Percentiles rank a stretch among this genome's conserved stretches.
phyloP scores from a whole-genome alignment of 73 alveolate species.

The Tetrahymena malaccensis region DNA sequence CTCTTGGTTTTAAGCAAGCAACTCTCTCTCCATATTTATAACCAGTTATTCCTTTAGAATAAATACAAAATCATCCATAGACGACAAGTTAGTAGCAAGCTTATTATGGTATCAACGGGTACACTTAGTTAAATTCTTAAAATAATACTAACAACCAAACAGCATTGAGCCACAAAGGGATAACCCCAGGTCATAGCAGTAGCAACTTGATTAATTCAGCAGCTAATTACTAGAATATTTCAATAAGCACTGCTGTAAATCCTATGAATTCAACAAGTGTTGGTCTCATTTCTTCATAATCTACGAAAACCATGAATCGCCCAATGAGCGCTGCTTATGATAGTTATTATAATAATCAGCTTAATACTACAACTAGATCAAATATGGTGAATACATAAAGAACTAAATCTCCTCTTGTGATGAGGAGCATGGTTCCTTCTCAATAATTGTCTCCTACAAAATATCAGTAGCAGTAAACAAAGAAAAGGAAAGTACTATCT shows the following conservation, averaged over 20 bases:
- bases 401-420: background rate
- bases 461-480: background rate
- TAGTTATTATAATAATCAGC: background rate
- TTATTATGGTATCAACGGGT: background rate
- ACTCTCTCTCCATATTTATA: background rate
- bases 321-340: background rate
- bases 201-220: background rate
- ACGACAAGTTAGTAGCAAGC: background rate
- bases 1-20: background rate
- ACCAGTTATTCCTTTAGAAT: background rate
- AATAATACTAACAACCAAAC: background rate
- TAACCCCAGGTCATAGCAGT: background rate
- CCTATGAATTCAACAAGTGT: background rate
- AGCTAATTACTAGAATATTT: background rate
- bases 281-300: background rate
- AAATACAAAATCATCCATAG: background rate
- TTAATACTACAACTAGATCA: background rate
- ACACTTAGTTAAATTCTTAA: background rate
- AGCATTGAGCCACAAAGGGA: background rate
- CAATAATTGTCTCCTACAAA: background rate
- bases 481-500: background rate
- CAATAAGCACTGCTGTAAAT: background rate
- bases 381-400: background rate
- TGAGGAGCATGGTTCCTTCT: background rate
- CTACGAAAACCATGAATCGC: background rate